Evolutionary conservation across 2,329 filamentous ascomycete genomes (phyloP).

Genomic region (Paramyrothecium sp.): DNA sequence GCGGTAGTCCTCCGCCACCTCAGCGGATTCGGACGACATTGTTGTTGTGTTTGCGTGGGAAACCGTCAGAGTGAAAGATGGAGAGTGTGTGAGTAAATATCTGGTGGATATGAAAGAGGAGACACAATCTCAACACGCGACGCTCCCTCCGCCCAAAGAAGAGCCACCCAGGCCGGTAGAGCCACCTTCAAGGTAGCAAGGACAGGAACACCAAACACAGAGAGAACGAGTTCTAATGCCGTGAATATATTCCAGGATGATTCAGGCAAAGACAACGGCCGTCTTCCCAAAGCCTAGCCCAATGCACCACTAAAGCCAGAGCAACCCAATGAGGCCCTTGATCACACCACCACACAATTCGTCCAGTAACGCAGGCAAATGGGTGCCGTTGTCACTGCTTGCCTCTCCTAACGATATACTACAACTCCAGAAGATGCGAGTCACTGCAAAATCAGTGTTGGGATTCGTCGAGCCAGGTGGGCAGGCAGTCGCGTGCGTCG

Average conservation of each 20-base stretch:
- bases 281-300: background rate
- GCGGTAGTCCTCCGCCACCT: constrained; percentile 93
- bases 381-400: background rate
- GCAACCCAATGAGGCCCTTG: background rate
- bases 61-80: background rate
- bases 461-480: too few relatives aligned
- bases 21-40: constrained; percentile 63
- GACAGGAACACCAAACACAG: background rate
- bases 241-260: background rate
- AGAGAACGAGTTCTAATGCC: background rate
- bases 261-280: background rate
- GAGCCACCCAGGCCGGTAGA: background rate
- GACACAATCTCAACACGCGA: background rate
- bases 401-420: background rate
- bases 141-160: too few relatives aligned
- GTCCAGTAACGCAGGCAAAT: background rate
- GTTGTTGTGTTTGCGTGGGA: constrained; percentile 13
- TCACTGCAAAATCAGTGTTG: too few relatives aligned
- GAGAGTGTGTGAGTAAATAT: background rate
- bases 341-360: background rate
- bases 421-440: background rate
- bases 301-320: background rate
- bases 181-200: background rate
- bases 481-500: too few relatives aligned
- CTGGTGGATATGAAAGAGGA: background rate